These are phyloP conservation scores for Leucosporidium yakuticum DNA, from an alignment of 768 basidiomycete species.

Conservation along the genomic window DNA sequence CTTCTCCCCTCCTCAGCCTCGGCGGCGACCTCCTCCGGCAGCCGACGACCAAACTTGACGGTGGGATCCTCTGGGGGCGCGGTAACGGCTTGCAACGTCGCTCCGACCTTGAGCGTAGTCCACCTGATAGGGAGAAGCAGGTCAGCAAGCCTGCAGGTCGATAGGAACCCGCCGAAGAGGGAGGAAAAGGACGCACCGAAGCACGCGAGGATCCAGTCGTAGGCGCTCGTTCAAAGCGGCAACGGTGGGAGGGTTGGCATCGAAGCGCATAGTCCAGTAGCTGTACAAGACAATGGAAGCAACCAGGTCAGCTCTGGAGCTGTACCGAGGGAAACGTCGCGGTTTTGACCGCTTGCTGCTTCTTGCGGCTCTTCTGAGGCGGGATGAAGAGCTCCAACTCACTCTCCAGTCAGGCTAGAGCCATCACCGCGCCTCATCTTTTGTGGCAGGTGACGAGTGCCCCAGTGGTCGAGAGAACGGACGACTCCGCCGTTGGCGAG, in stretches of 20 bases:
- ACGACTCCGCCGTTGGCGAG: constrained; percentile 74
- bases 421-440: constrained; percentile 49
- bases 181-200: constrained; percentile 44
- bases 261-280: constrained; percentile 88
- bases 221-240: constrained; percentile 60
- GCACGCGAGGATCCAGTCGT: constrained; percentile 71
- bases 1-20: no score
- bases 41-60: background rate
- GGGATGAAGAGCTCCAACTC: background rate
- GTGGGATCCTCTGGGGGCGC: constrained; percentile 9
- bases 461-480: constrained; percentile 68
- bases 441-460: constrained; percentile 65
- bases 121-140: constrained; percentile 46
- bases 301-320: background rate
- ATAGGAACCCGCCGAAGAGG: background rate
- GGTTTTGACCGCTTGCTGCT: background rate
- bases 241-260: constrained; percentile 69
- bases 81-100: constrained; percentile 65
- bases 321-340: background rate
- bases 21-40: no score
- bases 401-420: constrained; percentile 1
- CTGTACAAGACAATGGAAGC: constrained; percentile 44
- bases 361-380: background rate
- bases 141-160: background rate
- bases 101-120: constrained; percentile 71